Evolutionary conservation across 805 yeast genomes (phyloP).

Genomic region (Candida ponderosae): DNA sequence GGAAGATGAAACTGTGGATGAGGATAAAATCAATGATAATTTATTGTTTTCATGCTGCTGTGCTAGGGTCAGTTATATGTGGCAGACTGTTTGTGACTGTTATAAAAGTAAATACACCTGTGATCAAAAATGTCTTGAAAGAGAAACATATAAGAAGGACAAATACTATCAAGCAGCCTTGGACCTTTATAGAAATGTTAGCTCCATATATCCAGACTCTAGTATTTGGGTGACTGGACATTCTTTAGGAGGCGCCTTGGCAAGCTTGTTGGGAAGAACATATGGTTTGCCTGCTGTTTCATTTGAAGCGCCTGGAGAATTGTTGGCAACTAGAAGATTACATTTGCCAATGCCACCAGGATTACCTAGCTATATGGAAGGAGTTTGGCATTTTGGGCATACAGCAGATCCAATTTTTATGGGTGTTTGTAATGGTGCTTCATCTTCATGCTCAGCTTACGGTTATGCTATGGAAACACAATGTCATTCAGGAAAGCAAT

Average conservation of each 20-base stretch:
- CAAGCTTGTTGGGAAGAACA: slow-evolving; percentile 77
- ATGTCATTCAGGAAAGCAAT: slow-evolving; percentile 85
- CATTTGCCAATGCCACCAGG: slow-evolving; percentile 95
- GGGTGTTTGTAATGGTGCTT: slow-evolving; percentile 96
- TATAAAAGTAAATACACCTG: slow-evolving; percentile 79
- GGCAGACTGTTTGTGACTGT: slow-evolving; percentile 96
- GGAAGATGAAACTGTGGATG: slow-evolving; percentile 73
- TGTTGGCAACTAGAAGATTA: slow-evolving; percentile 71
- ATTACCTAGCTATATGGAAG: slow-evolving; percentile 64
- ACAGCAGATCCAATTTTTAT: slow-evolving; percentile 94
- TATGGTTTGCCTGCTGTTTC: slow-evolving; percentile 86
- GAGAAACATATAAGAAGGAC: slow-evolving; percentile 65
- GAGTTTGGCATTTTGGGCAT: slow-evolving; percentile 92
- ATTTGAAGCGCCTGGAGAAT: slow-evolving; percentile 91
- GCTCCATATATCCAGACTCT: slow-evolving; percentile 55
- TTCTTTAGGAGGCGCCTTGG: slow-evolving; percentile 86
- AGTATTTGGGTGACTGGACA: slow-evolving; percentile 92
- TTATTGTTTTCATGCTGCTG: slow-evolving; percentile 91
- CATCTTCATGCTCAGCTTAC: slow-evolving; percentile 79
- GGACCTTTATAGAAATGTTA: slow-evolving; percentile 70
- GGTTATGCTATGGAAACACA: slow-evolving; percentile 97
- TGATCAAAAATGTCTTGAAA: slow-evolving; percentile 79
- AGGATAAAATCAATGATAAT: slow-evolving; percentile 84
- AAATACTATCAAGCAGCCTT: slow-evolving; percentile 75
- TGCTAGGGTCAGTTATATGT: slow-evolving; percentile 81